phyloP scores from a whole-genome alignment of 2,329 filamentous ascomycete species.

The Cladophialophora carrionii region DNA sequence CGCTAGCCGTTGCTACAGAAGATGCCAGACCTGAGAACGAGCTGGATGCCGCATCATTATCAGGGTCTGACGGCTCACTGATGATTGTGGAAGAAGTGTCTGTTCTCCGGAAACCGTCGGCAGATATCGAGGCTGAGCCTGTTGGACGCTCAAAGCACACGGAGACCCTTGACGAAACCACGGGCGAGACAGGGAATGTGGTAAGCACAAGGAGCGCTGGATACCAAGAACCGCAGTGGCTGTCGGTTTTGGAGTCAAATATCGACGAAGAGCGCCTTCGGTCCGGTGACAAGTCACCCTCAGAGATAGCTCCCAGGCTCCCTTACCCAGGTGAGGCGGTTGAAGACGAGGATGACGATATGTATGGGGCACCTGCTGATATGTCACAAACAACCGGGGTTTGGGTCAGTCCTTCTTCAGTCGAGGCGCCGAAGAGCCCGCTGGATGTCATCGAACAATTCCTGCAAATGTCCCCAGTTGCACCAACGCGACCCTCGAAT shows the following conservation, averaged over 20 bases:
- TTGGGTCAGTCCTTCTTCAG: background rate
- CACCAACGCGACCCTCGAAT: background rate
- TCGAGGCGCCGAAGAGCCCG: constrained; percentile 15
- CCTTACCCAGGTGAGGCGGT: background rate
- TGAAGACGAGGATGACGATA: constrained; percentile 29
- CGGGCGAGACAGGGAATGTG: background rate
- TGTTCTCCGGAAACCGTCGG: background rate
- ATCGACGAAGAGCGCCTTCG: constrained; percentile 19
- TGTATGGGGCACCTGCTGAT: constrained; percentile 28
- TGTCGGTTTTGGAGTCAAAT: constrained; percentile 20
- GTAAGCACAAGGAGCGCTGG: background rate
- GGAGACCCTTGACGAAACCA: background rate
- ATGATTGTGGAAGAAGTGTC: constrained; percentile 1
- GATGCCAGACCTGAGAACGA: background rate
- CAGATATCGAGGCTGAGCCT: background rate
- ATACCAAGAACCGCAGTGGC: constrained; percentile 9
- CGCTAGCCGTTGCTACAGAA: background rate
- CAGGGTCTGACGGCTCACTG: constrained; percentile 5
- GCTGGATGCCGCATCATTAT: background rate
- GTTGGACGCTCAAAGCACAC: constrained; percentile 1
- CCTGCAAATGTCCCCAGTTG: constrained; percentile 24
- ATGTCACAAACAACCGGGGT: background rate
- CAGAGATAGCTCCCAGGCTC: background rate
- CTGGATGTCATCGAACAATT: constrained; percentile 29
- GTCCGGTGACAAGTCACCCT: background rate